Base-by-base conservation (phyloP, 768 basidiomycete genomes). In the Termitomyces sp. region DNA sequence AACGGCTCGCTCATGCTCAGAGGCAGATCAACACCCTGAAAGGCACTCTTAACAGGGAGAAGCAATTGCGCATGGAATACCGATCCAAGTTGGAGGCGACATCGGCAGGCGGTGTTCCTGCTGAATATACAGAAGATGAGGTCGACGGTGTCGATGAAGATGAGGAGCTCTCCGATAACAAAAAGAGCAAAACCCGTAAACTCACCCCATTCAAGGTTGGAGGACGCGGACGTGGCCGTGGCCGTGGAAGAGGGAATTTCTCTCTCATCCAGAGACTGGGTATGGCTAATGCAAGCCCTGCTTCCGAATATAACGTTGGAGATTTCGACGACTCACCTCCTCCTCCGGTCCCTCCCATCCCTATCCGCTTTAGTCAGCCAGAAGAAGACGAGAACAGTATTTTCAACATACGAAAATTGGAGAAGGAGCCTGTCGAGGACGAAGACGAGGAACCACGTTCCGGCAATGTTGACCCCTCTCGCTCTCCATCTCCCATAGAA, bases 1-100 rank as follows among this genome's bases (percentile, higher is more conserved):
- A 92, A 65, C 79, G 87, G 27, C 77, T 95, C 35, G 88, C 90
- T 11, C 92, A 94, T 69, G 90, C 93, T 4, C 91, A 95, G 69
- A 77, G 92, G 58, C 92, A 92, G 65, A 87, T 95, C 65, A 81
- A 77, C 59, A 92, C 92, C 16, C 82, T 95, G 59, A 90, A 91
- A 65, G 83, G 87, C 47, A 85, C 86, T 0, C 69, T 95, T 52
- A 83, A 85, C 65, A 79, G 92, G 57, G 93, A 95, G 80, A 94
- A 92, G 73, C 87, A 91, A 74, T 74, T 85, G 54, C 83, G 87
- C 34, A 82, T 92, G 67, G 86, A 87, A 53, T 83, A 83, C 57
- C 76, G 74, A 65, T 75, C 84, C 55, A 79, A 77, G 66, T 71
- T 87, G 25, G 79, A 80, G 52, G 71, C 76, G 70, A 75, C 76